Evolutionary conservation across 1,139 yeast species (phyloP).

Genomic region (Yamadazyma dushanensis): DNA sequence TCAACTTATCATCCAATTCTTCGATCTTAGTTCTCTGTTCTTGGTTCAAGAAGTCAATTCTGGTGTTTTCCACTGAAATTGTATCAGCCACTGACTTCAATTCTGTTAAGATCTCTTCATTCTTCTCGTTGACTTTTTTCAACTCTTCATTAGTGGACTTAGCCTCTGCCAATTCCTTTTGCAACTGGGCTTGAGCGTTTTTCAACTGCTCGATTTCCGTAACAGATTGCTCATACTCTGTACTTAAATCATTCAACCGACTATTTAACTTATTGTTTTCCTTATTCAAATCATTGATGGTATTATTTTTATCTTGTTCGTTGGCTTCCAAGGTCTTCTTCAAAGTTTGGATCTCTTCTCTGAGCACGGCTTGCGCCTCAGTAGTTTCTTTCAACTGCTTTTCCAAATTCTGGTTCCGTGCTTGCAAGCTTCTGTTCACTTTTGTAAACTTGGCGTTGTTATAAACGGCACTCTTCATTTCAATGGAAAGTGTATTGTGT

Average conservation of each 20-base stretch:
- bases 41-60: not conserved
- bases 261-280: conserved; percentile 11
- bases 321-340: not conserved
- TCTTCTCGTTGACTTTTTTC: not conserved
- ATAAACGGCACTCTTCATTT: conserved; percentile 7
- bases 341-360: not conserved
- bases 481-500: conserved; percentile 1
- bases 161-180: conserved; percentile 1
- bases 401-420: not conserved
- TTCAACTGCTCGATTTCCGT: not conserved
- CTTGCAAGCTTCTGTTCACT: conserved; percentile 2
- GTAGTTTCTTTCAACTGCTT: not conserved
- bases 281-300: conserved; percentile 7
- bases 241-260: conserved; percentile 9
- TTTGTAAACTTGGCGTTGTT: conserved; percentile 7
- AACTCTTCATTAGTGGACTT: not conserved
- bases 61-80: not conserved
- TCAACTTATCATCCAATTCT: not conserved
- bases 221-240: conserved; percentile 2
- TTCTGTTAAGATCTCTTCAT: not conserved
- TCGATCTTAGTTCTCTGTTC: not conserved
- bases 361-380: not conserved
- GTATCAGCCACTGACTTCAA: not conserved
- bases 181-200: not conserved
- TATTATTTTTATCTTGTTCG: conserved; percentile 1